Percentiles rank a stretch among this genome's conserved stretches.
Evolutionary conservation across 441 rosid genomes (phyloP).

Genomic region (Erodium moschatum): DNA sequence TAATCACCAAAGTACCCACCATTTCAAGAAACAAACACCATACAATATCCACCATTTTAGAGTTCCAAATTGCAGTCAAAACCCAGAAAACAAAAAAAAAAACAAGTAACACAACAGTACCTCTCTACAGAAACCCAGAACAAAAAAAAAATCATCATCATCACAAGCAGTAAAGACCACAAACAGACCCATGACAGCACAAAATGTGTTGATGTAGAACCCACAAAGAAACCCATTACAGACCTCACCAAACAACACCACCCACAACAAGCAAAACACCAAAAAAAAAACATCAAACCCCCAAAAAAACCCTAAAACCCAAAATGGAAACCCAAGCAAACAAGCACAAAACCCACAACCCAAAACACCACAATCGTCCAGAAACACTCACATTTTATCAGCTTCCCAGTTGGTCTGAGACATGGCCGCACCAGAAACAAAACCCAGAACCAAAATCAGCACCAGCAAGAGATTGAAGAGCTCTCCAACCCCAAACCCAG

Average conservation of each 20-base stretch:
- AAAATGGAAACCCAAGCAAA: neutral
- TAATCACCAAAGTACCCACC: neutral
- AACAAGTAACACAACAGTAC: neutral
- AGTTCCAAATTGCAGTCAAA: neutral
- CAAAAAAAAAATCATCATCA: neutral
- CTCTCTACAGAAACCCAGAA: slow-evolving; percentile 3
- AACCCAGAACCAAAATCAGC: neutral
- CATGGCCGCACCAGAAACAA: neutral
- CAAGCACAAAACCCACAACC: neutral
- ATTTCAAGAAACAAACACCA: neutral
- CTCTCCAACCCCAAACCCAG: neutral
- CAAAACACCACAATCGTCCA: neutral
- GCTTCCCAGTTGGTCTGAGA: slow-evolving; percentile 13
- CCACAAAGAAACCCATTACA: neutral
- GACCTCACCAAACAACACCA: neutral
- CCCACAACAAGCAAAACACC: neutral
- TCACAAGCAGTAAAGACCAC: neutral
- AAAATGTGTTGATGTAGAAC: neutral
- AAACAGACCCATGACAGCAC: neutral
- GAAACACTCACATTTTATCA: slow-evolving; percentile 5
- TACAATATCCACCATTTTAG: neutral
- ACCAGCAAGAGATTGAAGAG: neutral
- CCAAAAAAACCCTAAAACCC: neutral
- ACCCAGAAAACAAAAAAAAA: neutral
- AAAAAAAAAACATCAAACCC: neutral